A percentile compares a stretch with the other conserved stretches of the same genome.
Evolutionary conservation across 257 asterid genomes (phyloP).

Genomic region (Ballota nigra): DNA sequence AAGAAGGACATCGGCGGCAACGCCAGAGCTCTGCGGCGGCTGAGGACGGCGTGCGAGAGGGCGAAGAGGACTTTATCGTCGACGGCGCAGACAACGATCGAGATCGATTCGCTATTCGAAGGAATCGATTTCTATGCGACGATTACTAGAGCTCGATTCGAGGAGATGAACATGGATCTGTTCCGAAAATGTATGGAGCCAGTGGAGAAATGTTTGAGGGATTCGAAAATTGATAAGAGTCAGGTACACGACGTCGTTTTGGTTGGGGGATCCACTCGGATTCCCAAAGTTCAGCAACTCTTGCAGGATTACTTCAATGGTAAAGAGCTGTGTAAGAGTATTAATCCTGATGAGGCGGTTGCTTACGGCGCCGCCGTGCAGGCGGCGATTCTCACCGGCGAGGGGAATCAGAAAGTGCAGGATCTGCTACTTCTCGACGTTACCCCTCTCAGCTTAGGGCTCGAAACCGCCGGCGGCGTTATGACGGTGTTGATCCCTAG

Average conservation of each 20-base stretch:
- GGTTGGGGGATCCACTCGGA: conserved; percentile 60
- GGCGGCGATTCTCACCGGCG: conserved; percentile 55
- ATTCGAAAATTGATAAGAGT: conserved; percentile 44
- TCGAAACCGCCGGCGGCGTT: conserved; percentile 61
- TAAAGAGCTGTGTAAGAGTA: conserved; percentile 58
- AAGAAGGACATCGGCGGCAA: conserved; percentile 51
- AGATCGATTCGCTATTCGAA: conserved; percentile 53
- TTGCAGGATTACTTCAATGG: conserved; percentile 58
- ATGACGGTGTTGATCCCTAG: conserved; percentile 56
- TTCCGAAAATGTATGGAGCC: conserved; percentile 61
- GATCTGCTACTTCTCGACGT: conserved; percentile 53
- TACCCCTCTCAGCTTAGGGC: conserved; percentile 51
- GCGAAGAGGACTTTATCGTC: conserved; percentile 59
- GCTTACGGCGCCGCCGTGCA: conserved; percentile 66
- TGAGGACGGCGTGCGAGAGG: conserved; percentile 62
- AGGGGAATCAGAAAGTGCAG: conserved; percentile 49
- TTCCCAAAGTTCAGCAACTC: conserved; percentile 56
- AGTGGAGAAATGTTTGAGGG: conserved; percentile 54
- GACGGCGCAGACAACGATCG: conserved; percentile 51
- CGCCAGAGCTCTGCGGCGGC: conserved; percentile 49
- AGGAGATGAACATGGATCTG: conserved; percentile 58
- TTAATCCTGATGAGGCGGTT: conserved; percentile 64
- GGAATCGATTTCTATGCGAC: conserved; percentile 62
- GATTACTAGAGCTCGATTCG: conserved; percentile 54
- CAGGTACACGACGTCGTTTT: conserved; percentile 55